Evolutionary conservation across 2,329 filamentous ascomycete species (phyloP), one percentile per base, ranked within the genome.

Genomic region (Lanzia echinophila): DNA sequence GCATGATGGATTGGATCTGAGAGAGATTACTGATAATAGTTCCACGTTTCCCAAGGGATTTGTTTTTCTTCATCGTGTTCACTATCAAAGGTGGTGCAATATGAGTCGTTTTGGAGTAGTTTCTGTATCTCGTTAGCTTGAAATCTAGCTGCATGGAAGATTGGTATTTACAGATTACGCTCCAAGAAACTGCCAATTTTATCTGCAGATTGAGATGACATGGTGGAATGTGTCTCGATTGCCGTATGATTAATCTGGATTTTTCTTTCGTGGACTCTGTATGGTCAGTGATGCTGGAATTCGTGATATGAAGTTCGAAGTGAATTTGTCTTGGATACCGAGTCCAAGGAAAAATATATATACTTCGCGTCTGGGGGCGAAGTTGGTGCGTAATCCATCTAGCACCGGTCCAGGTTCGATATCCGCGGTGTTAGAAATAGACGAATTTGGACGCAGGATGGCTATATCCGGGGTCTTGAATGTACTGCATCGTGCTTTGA

Each of bases 1-100:
- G 7, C 17, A n/a, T 17, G n/a, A 20, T 12, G 8, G 24, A 47
- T 11, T 3, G 3, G 17, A 10, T n/a, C n/a, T n/a, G 22, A 7
- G 5, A 12, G 15, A 7, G 2, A 3, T 24, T 33, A 56, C 50
- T 38, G n/a, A 61, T 38, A 6, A 49, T 39, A 32, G 50, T 48
- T 2, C 41, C 48, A 31, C 51, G 55, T 20, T 13, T 45, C n/a
- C 58, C 56, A 13, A 41, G 33, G 1, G 34, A 17, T 24, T n/a
- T 20, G 6, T 17, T 39, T 2, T 49, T 46, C 6, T 51, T 24
- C 12, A 41, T 20, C 6, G 8, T 33, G 42, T n/a, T 12, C n/a
- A 12, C 38, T 13, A 39, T 20, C 2, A 11, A 10, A 15, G 42
- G 50, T 7, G 50, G 50, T n/a, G 34, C 6, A 38, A 52, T 15